Conservation (phyloP, 2,329 filamentous ascomycete genomes). For the Macrophomina pseudophaseolina region DNA sequence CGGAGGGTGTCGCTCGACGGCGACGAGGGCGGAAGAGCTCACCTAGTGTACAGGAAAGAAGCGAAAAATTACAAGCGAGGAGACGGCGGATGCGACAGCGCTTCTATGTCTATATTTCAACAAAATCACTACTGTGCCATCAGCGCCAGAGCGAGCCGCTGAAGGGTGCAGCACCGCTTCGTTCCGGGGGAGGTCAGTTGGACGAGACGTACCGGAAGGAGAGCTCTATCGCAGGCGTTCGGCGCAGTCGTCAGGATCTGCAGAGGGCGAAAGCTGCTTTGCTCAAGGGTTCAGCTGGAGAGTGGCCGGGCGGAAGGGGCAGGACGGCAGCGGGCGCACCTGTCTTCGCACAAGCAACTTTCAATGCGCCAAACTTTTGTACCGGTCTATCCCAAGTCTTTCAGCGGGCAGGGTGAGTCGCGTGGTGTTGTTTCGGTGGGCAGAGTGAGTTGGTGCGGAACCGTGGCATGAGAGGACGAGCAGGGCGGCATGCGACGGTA, state of each 20-base stretch:
- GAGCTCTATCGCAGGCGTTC: constrained; percentile 23
- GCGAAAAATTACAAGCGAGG: constrained; percentile 21
- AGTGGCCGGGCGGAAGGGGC: neutral
- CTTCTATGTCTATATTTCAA: constrained; percentile 26
- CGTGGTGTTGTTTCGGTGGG: constrained; percentile 7
- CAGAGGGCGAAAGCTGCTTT: constrained; percentile 22
- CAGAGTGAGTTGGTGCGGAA: constrained; percentile 29
- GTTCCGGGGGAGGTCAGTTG: constrained; percentile 1
- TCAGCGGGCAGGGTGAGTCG: constrained; percentile 27
- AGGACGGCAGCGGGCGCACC: neutral
- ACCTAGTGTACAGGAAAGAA: constrained; percentile 26
- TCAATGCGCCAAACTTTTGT: constrained; percentile 46
- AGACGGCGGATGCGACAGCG: constrained; percentile 20
- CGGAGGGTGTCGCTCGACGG: neutral
- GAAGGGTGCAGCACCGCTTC: constrained; percentile 25
- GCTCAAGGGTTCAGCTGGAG: constrained; percentile 10
- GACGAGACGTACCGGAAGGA: constrained; percentile 23
- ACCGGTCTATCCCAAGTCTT: constrained; percentile 51
- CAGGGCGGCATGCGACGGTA: constrained; percentile 26
- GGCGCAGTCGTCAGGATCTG: constrained; percentile 15
- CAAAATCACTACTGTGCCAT: constrained; percentile 27
- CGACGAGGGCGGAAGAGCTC: constrained; percentile 5
- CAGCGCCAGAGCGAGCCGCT: constrained; percentile 26
- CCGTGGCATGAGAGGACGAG: constrained; percentile 26
- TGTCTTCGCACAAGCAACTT: constrained; percentile 21